phyloP scores from a whole-genome alignment of 306 rosid genomes.

The Ziziphus jujuba region DNA sequence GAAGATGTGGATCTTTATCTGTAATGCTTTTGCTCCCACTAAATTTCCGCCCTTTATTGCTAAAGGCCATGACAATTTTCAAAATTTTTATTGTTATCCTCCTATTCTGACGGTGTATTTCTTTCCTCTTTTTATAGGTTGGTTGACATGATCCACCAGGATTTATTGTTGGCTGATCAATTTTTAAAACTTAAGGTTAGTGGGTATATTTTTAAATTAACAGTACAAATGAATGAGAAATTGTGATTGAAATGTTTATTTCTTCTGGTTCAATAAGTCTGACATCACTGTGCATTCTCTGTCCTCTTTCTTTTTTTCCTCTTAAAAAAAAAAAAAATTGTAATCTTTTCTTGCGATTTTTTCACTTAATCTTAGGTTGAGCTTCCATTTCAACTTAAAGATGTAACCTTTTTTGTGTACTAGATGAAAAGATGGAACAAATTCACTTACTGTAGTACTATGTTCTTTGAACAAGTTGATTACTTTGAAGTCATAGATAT shows the following conservation, averaged over 20 bases:
- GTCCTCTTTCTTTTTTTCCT: background rate
- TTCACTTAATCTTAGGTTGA: too few relatives aligned
- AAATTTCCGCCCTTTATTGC: conserved; percentile 32
- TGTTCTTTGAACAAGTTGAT: too few relatives aligned
- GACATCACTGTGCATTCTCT: background rate
- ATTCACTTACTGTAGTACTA: too few relatives aligned
- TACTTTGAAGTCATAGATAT: too few relatives aligned
- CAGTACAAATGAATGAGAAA: conserved; percentile 7
- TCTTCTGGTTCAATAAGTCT: too few relatives aligned
- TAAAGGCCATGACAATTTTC: conserved; percentile 4
- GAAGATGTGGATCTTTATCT: conserved; percentile 93
- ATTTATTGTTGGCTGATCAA: conserved; percentile 83
- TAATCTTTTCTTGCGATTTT: too few relatives aligned
- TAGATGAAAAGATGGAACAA: too few relatives aligned
- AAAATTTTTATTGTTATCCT: conserved; percentile 13
- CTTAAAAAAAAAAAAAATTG: background rate
- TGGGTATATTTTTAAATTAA: conserved; percentile 13
- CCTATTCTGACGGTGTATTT: conserved; percentile 22
- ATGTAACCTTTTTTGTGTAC: too few relatives aligned
- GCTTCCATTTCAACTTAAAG: too few relatives aligned
- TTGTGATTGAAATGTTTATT: background rate
- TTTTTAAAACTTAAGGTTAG: conserved; percentile 82
- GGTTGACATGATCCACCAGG: conserved; percentile 86
- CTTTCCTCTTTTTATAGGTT: conserved; percentile 49
- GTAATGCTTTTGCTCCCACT: conserved; percentile 63